Base-by-base conservation (phyloP, 768 basidiomycete genomes). In the Psilocybe sp. region DNA sequence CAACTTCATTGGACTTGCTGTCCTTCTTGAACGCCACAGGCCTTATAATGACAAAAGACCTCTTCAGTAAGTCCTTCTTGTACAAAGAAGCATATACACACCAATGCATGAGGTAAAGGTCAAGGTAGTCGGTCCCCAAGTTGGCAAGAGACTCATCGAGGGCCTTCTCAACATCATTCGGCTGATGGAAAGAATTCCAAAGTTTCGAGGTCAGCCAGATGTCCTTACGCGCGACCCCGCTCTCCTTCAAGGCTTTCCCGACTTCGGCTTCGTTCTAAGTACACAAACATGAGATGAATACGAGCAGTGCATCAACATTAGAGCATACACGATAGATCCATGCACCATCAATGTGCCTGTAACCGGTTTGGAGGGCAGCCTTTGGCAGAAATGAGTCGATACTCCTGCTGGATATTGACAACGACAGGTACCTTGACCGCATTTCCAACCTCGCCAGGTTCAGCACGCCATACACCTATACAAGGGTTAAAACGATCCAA, bases 91-190 rank as follows among this genome's bases (percentile, higher is more conserved):
- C 23, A 4, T 28, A 48, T 11, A 56, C 69, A 13, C 58, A 85
- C 87, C 87, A 92, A 60, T 90, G 88, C 51, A 91, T 87, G 44
- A 93, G 69, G 62, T 91, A 92, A 42, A 92, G 64, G 63, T 92
- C 89, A 44, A 93, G 74, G 64, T 91, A 90, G 37, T 84, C 77
- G 1, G 80, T 82, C 2, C 78, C 77, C 2, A 90, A 77, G 54
- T 72, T 77, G 8, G 65, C 53, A 7, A 89, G 73, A 0, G 85
- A 81, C 50, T 89, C 82, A 56, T 89, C 84, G 8, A 91, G 72
- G 10, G 74, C 75, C 1, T 76, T 58, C 60, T 89, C 87, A 19
- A 91, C 76, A 57, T 88, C 84, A 50, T 85, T 80, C 0, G 89
- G 89, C 3, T 76, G 72, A 59, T 92, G 89, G 68, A 85, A 89